Evolutionary conservation across 2,329 filamentous ascomycete species (phyloP).

Genomic region (Hyphodiscus sp.): DNA sequence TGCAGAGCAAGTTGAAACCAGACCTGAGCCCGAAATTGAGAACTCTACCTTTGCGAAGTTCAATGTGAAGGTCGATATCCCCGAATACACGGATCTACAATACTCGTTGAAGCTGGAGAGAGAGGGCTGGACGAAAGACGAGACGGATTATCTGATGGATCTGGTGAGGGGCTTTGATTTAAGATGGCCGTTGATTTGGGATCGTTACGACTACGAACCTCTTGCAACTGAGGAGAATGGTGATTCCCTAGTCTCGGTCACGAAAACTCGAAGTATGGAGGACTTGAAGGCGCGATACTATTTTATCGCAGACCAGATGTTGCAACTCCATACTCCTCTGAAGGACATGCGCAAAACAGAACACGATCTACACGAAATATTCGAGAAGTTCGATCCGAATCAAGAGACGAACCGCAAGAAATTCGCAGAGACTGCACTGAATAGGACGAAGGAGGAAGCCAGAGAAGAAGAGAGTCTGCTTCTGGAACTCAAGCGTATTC

Average conservation of each 20-base stretch:
- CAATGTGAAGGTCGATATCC: constrained; percentile 73
- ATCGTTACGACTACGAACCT: constrained; percentile 75
- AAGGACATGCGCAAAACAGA: constrained; percentile 84
- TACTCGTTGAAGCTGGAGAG: constrained; percentile 70
- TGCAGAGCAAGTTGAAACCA: constrained; percentile 35
- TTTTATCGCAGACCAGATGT: constrained; percentile 73
- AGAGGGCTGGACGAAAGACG: constrained; percentile 80
- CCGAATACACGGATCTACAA: constrained; percentile 79
- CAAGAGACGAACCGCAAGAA: constrained; percentile 78
- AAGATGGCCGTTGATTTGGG: constrained; percentile 85
- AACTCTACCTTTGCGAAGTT: constrained; percentile 75
- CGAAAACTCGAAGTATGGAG: constrained; percentile 64
- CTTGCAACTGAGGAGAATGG: constrained; percentile 37
- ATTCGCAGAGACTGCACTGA: constrained; percentile 73
- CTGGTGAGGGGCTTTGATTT: constrained; percentile 74
- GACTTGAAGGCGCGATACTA: constrained; percentile 92
- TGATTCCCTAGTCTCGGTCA: constrained; percentile 46
- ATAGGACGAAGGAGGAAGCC: constrained; percentile 77
- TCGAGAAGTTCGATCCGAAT: constrained; percentile 77
- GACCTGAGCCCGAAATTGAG: constrained; percentile 37
- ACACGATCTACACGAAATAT: constrained; percentile 74
- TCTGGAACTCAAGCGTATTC: constrained; percentile 85
- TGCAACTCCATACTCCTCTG: constrained; percentile 71
- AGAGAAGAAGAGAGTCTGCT: constrained; percentile 87
- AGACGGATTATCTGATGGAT: constrained; percentile 85